Evolutionary conservation across 208 protist genomes (phyloP).

Genomic region (Trypanosomatidae sp.): DNA sequence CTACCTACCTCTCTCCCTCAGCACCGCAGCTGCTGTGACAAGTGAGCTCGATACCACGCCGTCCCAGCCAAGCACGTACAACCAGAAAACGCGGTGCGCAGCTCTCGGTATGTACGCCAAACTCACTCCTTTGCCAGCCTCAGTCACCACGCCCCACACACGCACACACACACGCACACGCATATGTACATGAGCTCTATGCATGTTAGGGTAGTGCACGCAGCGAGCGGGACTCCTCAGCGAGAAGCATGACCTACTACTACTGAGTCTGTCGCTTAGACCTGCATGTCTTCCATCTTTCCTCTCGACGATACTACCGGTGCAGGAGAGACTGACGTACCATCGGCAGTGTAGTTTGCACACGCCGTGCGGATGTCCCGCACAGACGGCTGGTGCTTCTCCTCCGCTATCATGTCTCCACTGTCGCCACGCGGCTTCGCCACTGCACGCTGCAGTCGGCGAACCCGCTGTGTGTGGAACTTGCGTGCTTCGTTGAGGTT

Average conservation of each 20-base stretch:
- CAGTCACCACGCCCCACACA: not conserved
- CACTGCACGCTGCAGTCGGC: constrained; percentile 41
- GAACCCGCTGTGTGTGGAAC: constrained; percentile 64
- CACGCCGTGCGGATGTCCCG: constrained; percentile 19
- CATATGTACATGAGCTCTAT: not conserved
- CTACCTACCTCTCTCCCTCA: not conserved
- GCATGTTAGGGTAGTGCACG: not conserved
- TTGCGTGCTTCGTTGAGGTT: constrained; percentile 61
- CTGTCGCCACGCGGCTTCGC: constrained; percentile 1
- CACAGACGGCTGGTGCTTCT: constrained; percentile 21
- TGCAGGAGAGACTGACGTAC: not conserved
- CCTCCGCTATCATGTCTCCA: not conserved
- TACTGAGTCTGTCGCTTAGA: not conserved
- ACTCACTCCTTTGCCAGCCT: not conserved
- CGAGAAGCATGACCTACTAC: not conserved
- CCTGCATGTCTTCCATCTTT: not conserved
- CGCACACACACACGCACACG: not conserved
- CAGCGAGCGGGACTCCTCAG: not conserved
- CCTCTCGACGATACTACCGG: not conserved
- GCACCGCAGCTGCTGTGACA: not conserved
- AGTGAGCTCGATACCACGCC: not conserved
- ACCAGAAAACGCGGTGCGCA: not conserved
- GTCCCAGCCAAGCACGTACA: not conserved
- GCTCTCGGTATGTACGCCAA: not conserved
- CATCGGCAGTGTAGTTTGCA: not conserved